These are phyloP conservation scores for Diaporthe eres DNA, from an alignment of 2,329 filamentous ascomycete species.

Conservation along the genomic window DNA sequence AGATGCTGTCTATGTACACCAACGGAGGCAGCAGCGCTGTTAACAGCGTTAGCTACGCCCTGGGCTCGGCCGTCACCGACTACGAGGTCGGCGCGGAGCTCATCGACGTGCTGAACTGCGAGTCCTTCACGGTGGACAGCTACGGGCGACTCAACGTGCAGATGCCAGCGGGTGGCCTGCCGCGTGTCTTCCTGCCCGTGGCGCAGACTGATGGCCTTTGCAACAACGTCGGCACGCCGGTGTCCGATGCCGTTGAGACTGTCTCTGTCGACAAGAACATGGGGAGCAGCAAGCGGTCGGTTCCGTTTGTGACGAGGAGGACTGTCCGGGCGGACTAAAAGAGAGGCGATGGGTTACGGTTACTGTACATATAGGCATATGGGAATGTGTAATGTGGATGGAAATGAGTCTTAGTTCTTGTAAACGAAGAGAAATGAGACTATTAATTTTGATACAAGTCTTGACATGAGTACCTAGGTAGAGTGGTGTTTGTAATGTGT, in stretches of 20 bases:
- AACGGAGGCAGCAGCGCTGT: constrained; percentile 54
- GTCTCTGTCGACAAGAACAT: constrained; percentile 27
- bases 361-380: not conserved
- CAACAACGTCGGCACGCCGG: constrained; percentile 22
- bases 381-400: constrained; percentile 3
- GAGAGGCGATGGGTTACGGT: not conserved
- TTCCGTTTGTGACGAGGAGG: constrained; percentile 25
- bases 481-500: not conserved
- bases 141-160: constrained; percentile 59
- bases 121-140: constrained; percentile 55
- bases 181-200: constrained; percentile 57
- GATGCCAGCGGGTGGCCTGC: constrained; percentile 56
- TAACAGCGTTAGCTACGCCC: constrained; percentile 45
- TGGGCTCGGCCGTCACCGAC: constrained; percentile 53
- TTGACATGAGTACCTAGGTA: too few relatives aligned
- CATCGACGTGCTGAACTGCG: constrained; percentile 62
- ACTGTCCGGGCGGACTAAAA: not conserved
- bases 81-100: constrained; percentile 52
- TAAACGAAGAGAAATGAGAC: not conserved
- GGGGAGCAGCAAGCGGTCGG: constrained; percentile 20
- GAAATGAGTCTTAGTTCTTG: not conserved
- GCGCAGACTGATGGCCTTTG: constrained; percentile 39
- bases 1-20: constrained; percentile 57
- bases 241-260: not conserved
- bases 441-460: not conserved